Conservation (phyloP, 768 basidiomycete genomes). For the Polyporus arcularius region DNA sequence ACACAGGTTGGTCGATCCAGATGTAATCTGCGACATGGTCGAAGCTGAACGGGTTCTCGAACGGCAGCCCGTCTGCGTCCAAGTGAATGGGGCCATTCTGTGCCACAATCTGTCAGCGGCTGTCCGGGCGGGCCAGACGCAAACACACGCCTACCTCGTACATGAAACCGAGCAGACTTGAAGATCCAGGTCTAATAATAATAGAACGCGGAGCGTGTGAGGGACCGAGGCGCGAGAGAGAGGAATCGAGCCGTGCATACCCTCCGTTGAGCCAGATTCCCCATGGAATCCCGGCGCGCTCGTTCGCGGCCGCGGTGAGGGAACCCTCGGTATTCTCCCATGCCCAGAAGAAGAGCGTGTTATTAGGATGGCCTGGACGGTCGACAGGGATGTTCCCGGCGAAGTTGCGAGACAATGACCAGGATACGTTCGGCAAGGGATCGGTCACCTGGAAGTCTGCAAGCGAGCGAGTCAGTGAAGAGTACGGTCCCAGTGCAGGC, state of each 20-base stretch:
- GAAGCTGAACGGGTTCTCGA: conserved; percentile 59
- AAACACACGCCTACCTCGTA: conserved; percentile 43
- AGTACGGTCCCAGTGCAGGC: background rate
- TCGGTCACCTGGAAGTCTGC: conserved; percentile 39
- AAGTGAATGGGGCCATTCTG: conserved; percentile 75
- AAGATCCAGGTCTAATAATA: conserved; percentile 59
- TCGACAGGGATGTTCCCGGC: conserved; percentile 39
- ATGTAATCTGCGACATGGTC: conserved; percentile 62
- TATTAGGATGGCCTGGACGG: conserved; percentile 34
- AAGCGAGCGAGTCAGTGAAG: background rate
- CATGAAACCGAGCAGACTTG: conserved; percentile 64
- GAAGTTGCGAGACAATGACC: conserved; percentile 34
- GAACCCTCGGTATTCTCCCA: conserved; percentile 41
- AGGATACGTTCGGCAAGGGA: conserved; percentile 36
- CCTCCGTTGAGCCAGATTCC: conserved; percentile 42
- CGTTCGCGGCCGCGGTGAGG: conserved; percentile 30
- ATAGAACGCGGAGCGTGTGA: background rate
- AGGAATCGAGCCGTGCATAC: conserved; percentile 17
- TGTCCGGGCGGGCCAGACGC: background rate
- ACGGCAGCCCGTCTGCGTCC: conserved; percentile 48
- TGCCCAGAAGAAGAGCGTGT: conserved; percentile 43
- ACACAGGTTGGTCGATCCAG: conserved; percentile 77
- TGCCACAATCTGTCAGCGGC: background rate
- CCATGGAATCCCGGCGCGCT: conserved; percentile 34
- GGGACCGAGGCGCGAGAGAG: background rate